Base-by-base conservation (phyloP, 345 rosid genomes). In the Lagerstroemia speciosa region DNA sequence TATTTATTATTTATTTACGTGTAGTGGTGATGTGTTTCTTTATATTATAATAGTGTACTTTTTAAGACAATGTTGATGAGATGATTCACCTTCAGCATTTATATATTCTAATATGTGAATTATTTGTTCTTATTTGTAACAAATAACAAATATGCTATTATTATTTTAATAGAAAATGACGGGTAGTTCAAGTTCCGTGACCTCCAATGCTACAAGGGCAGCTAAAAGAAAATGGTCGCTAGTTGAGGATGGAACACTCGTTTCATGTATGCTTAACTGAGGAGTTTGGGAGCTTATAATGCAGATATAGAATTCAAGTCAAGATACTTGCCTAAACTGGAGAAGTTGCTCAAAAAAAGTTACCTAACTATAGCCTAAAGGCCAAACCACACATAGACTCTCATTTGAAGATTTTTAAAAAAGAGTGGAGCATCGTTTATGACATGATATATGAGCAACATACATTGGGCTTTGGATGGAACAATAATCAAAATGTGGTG, bases 241-340 rank as follows among this genome's bases (percentile, higher is more conserved):
- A 11, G 14, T 8, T 29, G 65, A 61, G 33, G 65, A 61, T 61
- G 32, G 3, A 8, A 15, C 65, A 5, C 32, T 61, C 16, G 30
- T 61, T 11, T 29, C 65, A 10, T 61, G 65, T 29, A 27, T 27
- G 34, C 15, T 61, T 61, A 36, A 61, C 30, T 61, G 16, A 29
- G 33, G 7, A 61, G 11, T 27, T 33, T 64, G 1, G 24, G 67
- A 17, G 12, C 41, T 32, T 22, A 37, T 64, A 34, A 34, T 32
- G 67, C 67, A 15, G 46, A 64, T 12, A 64, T 46, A 10, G 67
- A 2, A 2, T 64, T 64, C n/a, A 64, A 38, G 67, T 22, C 29
- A 16, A 46, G 67, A 1, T 64, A 32, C 26, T 38, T 64, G 6
- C 24, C 12, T 36, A 24, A 64, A 27, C 43, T 64, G 1, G 41